These are phyloP conservation scores for Aquilaria agallochum DNA, from an alignment of 441 rosid species.

Conservation along the genomic window DNA sequence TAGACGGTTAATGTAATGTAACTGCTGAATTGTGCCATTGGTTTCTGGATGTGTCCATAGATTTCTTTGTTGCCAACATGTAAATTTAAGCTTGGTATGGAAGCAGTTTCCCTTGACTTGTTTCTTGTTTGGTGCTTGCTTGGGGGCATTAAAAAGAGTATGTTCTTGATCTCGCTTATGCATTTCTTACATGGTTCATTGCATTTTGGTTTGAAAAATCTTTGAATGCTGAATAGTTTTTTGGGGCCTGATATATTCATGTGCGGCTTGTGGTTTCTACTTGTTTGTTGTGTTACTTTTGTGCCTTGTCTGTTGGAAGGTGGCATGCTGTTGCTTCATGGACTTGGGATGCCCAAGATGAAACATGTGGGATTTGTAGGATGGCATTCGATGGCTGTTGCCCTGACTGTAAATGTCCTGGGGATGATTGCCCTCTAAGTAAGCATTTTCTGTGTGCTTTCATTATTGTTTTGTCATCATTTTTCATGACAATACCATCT, in stretches of 20 bases:
- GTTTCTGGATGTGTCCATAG: background rate
- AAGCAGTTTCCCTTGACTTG: slow-evolving; percentile 33
- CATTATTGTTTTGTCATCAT: background rate
- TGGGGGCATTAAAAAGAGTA: slow-evolving; percentile 39
- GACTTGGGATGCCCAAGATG: slow-evolving; percentile 98
- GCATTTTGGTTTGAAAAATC: background rate
- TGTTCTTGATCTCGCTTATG: slow-evolving; percentile 18
- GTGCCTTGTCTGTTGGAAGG: slow-evolving; percentile 23
- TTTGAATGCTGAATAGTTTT: background rate
- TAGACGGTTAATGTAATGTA: too few species aligned
- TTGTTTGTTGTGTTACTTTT: background rate
- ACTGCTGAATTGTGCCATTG: too few species aligned
- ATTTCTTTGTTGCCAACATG: slow-evolving; percentile 5
- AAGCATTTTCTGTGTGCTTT: slow-evolving; percentile 18
- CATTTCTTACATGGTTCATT: slow-evolving; percentile 1
- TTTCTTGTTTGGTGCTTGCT: slow-evolving; percentile 3
- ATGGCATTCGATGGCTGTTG: slow-evolving; percentile 98
- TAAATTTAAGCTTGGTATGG: background rate
- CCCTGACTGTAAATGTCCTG: slow-evolving; percentile 88
- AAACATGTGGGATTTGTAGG: slow-evolving; percentile 94
- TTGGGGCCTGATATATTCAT: background rate
- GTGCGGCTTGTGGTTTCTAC: background rate
- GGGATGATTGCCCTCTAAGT: slow-evolving; percentile 93
- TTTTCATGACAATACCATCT: too few species aligned
- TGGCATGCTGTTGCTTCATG: slow-evolving; percentile 96